These are phyloP conservation scores for Lactarius deliciosus DNA, from an alignment of 768 basidiomycete genomes.

Conservation along the genomic window DNA sequence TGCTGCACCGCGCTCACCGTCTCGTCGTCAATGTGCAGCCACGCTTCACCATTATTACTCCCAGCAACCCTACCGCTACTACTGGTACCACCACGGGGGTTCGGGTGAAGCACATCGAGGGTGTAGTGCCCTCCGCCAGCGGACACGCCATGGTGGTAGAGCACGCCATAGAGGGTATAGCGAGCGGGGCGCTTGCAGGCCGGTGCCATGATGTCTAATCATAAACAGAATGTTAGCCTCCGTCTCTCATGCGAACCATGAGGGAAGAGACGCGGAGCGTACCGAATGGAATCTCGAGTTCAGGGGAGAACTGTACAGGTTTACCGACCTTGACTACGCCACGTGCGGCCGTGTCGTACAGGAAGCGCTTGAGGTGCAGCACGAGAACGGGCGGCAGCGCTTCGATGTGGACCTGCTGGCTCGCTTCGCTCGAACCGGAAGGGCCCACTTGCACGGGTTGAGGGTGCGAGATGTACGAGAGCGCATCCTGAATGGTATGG, in stretches of 20 bases:
- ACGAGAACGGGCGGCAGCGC: constrained; percentile 80
- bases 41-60: constrained; percentile 51
- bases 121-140: constrained; percentile 97
- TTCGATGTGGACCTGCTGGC: constrained; percentile 73
- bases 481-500: constrained; percentile 77
- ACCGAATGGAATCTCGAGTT: constrained; percentile 76
- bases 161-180: constrained; percentile 84
- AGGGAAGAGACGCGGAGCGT: constrained; percentile 23
- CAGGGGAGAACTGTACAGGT: constrained; percentile 71
- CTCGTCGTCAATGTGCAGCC: constrained; percentile 96
- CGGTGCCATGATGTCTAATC: constrained; percentile 33
- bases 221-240: neutral
- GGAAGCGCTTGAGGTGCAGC: constrained; percentile 88
- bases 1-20: constrained; percentile 69
- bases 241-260: neutral
- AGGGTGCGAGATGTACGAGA: constrained; percentile 72
- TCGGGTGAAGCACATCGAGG: constrained; percentile 80
- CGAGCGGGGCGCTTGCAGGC: constrained; percentile 42
- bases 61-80: neutral
- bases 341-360: constrained; percentile 71
- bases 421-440: constrained; percentile 59
- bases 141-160: constrained; percentile 92
- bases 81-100: constrained; percentile 44
- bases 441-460: constrained; percentile 73
- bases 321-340: constrained; percentile 88